These are phyloP conservation scores for Penicillium macrosclerotiorum DNA, from an alignment of 495 filamentous ascomycete genomes.

Conservation along the genomic window DNA sequence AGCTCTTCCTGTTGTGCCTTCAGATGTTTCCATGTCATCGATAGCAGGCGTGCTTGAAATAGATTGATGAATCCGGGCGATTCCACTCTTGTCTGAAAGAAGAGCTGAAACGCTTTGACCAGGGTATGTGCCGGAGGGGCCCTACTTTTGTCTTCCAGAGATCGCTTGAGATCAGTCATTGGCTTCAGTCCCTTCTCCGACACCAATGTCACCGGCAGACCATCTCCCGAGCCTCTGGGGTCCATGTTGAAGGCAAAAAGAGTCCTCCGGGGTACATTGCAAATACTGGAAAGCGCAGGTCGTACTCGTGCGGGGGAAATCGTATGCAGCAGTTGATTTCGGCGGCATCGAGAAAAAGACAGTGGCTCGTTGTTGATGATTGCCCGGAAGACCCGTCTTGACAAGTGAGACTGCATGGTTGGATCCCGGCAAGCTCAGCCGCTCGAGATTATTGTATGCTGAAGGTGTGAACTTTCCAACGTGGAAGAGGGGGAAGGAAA, in stretches of 20 bases:
- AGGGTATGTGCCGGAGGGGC: constrained; percentile 60
- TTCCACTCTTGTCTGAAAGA: constrained; percentile 57
- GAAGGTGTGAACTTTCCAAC: too few relatives aligned
- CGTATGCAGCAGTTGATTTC: constrained; percentile 34
- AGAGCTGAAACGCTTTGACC: constrained; percentile 58
- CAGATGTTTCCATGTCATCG: constrained; percentile 60
- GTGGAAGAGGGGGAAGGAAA: too few relatives aligned
- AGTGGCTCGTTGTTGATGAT: constrained; percentile 65
- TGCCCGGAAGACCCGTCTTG: constrained; percentile 68
- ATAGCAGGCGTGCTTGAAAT: constrained; percentile 60
- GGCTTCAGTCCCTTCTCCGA: constrained; percentile 43
- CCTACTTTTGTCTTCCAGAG: constrained; percentile 39
- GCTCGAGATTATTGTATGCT: neutral
- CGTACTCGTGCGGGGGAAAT: constrained; percentile 29
- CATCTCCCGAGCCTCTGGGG: constrained; percentile 16
- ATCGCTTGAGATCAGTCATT: constrained; percentile 42
- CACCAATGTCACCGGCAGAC: constrained; percentile 25
- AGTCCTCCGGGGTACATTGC: constrained; percentile 28
- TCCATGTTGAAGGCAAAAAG: constrained; percentile 36
- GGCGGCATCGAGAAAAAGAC: constrained; percentile 41
- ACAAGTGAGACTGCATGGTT: constrained; percentile 80
- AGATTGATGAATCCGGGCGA: constrained; percentile 54
- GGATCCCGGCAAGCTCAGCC: constrained; percentile 1
- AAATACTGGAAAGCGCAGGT: constrained; percentile 7
- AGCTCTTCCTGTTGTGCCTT: constrained; percentile 33